Evolutionary conservation across 1,284 basidiomycete species (phyloP).

Genomic region (Mycena sp.): DNA sequence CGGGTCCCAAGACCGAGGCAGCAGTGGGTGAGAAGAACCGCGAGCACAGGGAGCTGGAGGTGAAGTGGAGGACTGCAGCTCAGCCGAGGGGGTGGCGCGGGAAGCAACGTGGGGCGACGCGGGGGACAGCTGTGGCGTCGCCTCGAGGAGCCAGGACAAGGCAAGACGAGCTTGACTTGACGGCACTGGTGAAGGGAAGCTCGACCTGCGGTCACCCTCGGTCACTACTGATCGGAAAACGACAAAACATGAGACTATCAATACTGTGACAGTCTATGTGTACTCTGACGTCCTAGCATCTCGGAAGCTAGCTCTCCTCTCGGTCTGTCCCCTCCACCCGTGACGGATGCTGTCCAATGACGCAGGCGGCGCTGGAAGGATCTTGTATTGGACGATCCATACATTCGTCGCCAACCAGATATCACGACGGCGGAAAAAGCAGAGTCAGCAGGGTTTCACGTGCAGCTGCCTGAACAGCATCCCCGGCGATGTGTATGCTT

Average conservation of each 20-base stretch:
- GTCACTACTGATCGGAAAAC: no score
- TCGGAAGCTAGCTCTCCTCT: no score
- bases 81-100: neutral
- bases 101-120: neutral
- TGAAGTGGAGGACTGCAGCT: constrained; percentile 3
- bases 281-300: no score
- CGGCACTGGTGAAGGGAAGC: neutral
- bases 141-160: neutral
- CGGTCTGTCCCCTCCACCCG: no score
- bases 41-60: neutral
- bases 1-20: neutral
- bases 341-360: no score
- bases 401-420: no score
- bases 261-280: no score
- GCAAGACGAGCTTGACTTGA: neutral
- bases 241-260: no score
- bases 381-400: no score
- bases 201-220: neutral
- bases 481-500: no score
- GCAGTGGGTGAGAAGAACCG: constrained; percentile 3
- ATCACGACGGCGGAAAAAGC: neutral
- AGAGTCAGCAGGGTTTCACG: constrained; percentile 18
- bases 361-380: no score
- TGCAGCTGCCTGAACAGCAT: no score
- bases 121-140: neutral